Evolutionary conservation across 768 basidiomycete genomes (phyloP), one percentile per base, ranked within the genome.

Genomic region (Cystobasidium onofrii): DNA sequence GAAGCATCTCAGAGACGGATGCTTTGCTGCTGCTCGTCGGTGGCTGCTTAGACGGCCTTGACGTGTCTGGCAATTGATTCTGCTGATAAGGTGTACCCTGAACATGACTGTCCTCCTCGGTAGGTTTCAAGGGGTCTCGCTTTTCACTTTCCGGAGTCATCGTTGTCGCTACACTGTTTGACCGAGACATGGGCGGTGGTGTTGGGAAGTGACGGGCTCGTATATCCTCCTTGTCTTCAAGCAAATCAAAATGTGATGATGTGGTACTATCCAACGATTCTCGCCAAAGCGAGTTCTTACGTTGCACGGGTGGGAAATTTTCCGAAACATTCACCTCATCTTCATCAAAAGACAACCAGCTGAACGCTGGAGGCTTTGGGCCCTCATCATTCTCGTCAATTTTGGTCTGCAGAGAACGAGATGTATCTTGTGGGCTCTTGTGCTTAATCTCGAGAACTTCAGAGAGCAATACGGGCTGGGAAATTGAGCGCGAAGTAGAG

Each of bases 101-200:
- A 50, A 15, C n/a, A 12, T 4, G 10, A n/a, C 18, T n/a, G 9
- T 7, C 18, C 46, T 7, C 20, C 4, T 50, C n/a, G 15, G n/a
- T 17, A 17, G 18, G 4, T 3, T 50, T 20, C 46, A n/a, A 4
- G 12, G 46, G n/a, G 18, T n/a, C 46, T 50, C 15, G 6, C n/a
- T 20, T n/a, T 17, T 50, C 46, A 12, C 10, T 9, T n/a, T n/a
- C 46, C 3, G 46, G n/a, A 6, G 20, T 41, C 34, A 23, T 17
- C 7, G 43, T 27, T 15, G 29, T 46, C 33, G 65, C 65, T 3
- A 39, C 27, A 50, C 65, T 67, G 43, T 52, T 67, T 27, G 44
- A 23, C 23, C 65, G 65, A 9, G 65, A 67, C 27, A 67, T 25
- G 17, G 44, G 39, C 9, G 65, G 65, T 10, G 65, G 65, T 2